Base-by-base conservation (phyloP, 371 early-diverging fungal species). In the Ordospora pajunii region DNA sequence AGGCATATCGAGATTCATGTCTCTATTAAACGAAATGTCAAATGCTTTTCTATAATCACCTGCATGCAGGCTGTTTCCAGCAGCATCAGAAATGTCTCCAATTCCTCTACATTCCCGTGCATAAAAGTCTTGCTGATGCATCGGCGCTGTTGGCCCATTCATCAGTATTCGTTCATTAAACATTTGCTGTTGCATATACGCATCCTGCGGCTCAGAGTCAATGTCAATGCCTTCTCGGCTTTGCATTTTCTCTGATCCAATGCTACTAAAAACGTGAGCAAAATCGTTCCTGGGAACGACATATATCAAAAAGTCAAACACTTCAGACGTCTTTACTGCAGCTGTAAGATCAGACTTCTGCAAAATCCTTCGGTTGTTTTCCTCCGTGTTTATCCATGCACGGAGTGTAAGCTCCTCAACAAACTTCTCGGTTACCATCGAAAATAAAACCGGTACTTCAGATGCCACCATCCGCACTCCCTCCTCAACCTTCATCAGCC, bases 401-500 rank as follows among this genome's bases (percentile, higher is more conserved):
- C 97, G 88, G 77, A 91, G 87, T 21, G 97, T 95, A 63, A 97
- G 87, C 84, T 89, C 95, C 0, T 90, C 89, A 68, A 95, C 92
- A 75, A 97, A 96, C 50, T 94, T 90, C 80, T 97, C 97, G 80
- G 96, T 92, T 0, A 94, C 93, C 84, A 93, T 91, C 43, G 93
- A 90, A 86, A 97, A 96, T 45, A 97, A 82, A 63, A 94, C 87
- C 2, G 97, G 96, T 14, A 94, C 96, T 84, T 89, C 84, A 22
- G 70, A 79, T 11, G 87, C 85, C 5, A 85, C 82, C 78, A 82
- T 84, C 87, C 92, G 93, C 23, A 93, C 93, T 77, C 95, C 95
- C 65, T 93, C 93, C 83, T 97, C 99, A 1, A 92, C 90, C 85
- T 97, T 97, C 97, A 98, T 98, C 48, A 98, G 93, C 81, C 96